phyloP scores from a whole-genome alignment of 495 filamentous ascomycete species.

The Pyrenula massariospora region DNA sequence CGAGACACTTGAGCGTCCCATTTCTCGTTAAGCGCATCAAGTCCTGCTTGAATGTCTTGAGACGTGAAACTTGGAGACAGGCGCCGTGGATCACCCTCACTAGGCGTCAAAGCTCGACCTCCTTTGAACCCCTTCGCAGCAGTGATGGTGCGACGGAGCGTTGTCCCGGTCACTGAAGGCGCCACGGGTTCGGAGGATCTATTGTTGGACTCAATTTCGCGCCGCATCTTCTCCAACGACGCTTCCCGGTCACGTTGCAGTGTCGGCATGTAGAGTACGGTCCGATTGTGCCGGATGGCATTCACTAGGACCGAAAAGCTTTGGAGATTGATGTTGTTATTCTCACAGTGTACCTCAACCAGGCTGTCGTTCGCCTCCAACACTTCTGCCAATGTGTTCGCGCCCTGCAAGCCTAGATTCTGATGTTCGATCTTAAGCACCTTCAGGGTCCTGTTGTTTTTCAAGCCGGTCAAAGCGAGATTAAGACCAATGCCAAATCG shows the following conservation, averaged over 20 bases:
- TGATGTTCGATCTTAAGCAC: conserved; percentile 65
- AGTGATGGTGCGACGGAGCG: conserved; percentile 14
- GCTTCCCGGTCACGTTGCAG: conserved; percentile 52
- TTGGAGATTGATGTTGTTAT: conserved; percentile 67
- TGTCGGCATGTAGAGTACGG: conserved; percentile 49
- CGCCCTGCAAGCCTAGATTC: conserved; percentile 55
- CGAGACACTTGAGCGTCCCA: conserved; percentile 51
- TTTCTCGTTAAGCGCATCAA: conserved; percentile 44
- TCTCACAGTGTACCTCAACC: conserved; percentile 61
- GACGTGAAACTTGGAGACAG: conserved; percentile 18
- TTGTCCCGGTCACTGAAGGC: conserved; percentile 9
- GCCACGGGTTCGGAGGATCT: background rate
- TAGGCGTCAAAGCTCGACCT: conserved; percentile 20
- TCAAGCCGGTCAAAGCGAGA: conserved; percentile 63
- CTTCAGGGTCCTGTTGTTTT: conserved; percentile 60
- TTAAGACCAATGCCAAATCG: conserved; percentile 76
- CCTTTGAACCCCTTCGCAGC: conserved; percentile 18
- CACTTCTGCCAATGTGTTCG: conserved; percentile 67
- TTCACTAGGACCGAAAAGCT: conserved; percentile 71
- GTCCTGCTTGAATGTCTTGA: conserved; percentile 39
- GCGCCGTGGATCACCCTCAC: conserved; percentile 2
- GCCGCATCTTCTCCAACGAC: conserved; percentile 51
- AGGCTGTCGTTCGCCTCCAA: conserved; percentile 54
- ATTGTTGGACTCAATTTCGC: conserved; percentile 43
- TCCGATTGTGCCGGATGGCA: conserved; percentile 54